Evolutionary conservation across 1,284 basidiomycete genomes (phyloP).

Genomic region (Schizopora paradoxa): DNA sequence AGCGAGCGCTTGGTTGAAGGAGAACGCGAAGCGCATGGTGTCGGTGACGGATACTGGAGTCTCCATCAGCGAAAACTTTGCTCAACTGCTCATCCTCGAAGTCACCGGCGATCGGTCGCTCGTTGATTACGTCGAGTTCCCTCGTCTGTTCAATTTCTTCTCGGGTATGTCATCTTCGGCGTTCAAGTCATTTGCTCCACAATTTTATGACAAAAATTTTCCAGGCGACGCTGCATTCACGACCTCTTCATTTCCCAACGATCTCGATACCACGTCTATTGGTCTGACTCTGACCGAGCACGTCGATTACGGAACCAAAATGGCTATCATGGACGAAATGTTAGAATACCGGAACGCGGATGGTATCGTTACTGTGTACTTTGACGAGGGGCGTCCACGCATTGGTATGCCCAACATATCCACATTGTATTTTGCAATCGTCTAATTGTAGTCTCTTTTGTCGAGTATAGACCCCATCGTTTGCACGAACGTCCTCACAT

Average conservation of each 20-base stretch:
- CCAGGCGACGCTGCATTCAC: too few relatives aligned
- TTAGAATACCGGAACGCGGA: conserved; percentile 41
- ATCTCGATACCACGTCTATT: conserved; percentile 48
- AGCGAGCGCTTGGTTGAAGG: conserved; percentile 35
- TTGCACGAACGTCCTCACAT: conserved; percentile 13
- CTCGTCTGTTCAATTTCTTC: conserved; percentile 52
- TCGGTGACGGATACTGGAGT: conserved; percentile 42
- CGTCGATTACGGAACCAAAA: conserved; percentile 28
- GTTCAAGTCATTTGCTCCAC: not conserved
- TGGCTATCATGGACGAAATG: conserved; percentile 49
- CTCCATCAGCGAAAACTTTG: conserved; percentile 47
- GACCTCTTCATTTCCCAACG: too few relatives aligned
- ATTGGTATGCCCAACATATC: conserved; percentile 25
- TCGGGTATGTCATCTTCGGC: conserved; percentile 29
- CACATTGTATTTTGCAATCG: not conserved
- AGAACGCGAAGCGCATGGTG: conserved; percentile 36
- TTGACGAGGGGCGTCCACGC: conserved; percentile 45
- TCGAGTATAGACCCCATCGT: conserved; percentile 14
- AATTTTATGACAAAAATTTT: too few relatives aligned
- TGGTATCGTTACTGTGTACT: conserved; percentile 49
- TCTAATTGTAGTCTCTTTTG: not conserved
- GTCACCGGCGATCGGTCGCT: conserved; percentile 43
- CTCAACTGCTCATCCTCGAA: conserved; percentile 54
- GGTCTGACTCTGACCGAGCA: conserved; percentile 36
- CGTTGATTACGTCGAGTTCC: conserved; percentile 37